Base-by-base conservation (phyloP, 2,329 filamentous ascomycete species). In the Sporothrix globosa region DNA sequence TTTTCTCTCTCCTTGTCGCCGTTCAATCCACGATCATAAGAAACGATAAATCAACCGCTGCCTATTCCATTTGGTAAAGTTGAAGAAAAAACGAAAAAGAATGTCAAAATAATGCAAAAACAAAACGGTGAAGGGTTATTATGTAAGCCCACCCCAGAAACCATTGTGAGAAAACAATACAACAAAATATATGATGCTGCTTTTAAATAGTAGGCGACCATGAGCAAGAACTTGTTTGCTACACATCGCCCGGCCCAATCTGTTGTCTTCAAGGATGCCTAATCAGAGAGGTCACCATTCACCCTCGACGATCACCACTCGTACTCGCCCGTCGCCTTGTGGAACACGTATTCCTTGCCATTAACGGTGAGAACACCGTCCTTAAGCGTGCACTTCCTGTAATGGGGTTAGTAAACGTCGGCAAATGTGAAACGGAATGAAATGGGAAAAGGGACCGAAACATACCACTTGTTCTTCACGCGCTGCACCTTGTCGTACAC, bases 401-500 rank as follows among this genome's bases (percentile, higher is more conserved):
- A 82, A 17, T 3, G 24, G 13, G 46, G 52, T 72, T 66, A 68
- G 70, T 48, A 56, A 3, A 48, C 19, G 44, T n/a, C 9, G 58
- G 72, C 69, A 71, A 70, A 74, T 66, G 67, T 71, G 72, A 69
- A 39, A 52, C 52, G 30, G 14, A 13, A 67, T 11, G n/a, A 54
- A 73, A 60, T 34, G 53, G 27, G 19, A 13, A 41, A 27, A 2
- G 19, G 14, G 1, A 17, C 27, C 3, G 24, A 19, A n/a, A 60
- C 85, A 67, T 79, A 90, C 92, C 92, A 96, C 88, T 96, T 99
- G 83, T 98, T 99, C 89, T 99, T 99, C 77, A 98, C 96, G 63
- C 96, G 88, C 82, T 98, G 95, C 11, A 99, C 96, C 84, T 99
- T 99, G 84, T 99, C 96, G 79, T 99, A 99, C 79, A 97, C 97